phyloP scores from a whole-genome alignment of 371 early-diverging fungal genomes.

The Mucor mucedo region DNA sequence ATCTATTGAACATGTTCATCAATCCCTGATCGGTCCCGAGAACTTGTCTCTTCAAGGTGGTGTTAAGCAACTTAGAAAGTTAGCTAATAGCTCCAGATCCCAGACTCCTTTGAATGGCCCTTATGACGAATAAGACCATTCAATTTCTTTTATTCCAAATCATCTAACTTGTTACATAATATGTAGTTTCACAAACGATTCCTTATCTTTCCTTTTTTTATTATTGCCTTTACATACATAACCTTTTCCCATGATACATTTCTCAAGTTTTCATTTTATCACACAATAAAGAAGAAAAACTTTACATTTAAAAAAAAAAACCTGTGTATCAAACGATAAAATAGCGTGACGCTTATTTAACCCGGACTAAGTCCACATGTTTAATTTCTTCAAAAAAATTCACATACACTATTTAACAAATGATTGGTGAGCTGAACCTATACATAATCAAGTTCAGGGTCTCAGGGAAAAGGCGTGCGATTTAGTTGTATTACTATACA shows the following conservation, averaged over 20 bases:
- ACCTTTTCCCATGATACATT: neutral
- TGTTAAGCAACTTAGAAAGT: slow-evolving; percentile 33
- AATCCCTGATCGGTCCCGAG: slow-evolving; percentile 79
- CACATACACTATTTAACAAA: neutral
- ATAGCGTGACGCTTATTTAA: too few relatives aligned
- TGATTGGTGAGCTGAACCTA: neutral
- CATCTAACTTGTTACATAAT: slow-evolving; percentile 9
- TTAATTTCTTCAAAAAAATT: neutral
- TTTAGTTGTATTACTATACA: slow-evolving; percentile 14
- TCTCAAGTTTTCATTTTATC: neutral
- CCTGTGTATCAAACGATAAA: neutral
- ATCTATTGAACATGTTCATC: slow-evolving; percentile 88
- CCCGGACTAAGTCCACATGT: neutral
- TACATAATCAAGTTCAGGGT: slow-evolving; percentile 28
- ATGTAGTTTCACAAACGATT: slow-evolving; percentile 5
- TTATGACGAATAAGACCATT: slow-evolving; percentile 26
- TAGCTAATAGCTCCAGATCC: slow-evolving; percentile 24
- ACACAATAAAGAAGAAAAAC: neutral
- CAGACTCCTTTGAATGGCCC: slow-evolving; percentile 36
- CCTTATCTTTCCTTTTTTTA: neutral
- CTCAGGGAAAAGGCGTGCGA: slow-evolving; percentile 29
- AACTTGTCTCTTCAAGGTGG: slow-evolving; percentile 79
- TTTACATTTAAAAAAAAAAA: neutral
- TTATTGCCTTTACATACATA: slow-evolving; percentile 1
- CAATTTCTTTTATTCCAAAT: neutral